Evolutionary conservation across 139 green algal genomes (phyloP).

Genomic region (Choricystis sp.): DNA sequence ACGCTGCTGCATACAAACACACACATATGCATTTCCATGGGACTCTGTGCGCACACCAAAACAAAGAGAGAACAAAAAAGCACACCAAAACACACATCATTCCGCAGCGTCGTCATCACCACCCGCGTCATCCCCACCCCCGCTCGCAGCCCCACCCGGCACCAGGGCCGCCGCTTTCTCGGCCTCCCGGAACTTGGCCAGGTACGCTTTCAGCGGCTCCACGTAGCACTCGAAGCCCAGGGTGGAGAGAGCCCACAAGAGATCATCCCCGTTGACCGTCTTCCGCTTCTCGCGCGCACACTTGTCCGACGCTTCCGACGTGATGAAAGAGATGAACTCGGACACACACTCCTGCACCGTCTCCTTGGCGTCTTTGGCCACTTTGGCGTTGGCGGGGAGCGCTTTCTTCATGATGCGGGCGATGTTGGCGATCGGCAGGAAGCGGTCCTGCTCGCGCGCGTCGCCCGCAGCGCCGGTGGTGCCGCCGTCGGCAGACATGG

Average conservation of each 20-base stretch:
- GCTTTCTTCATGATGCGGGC: conserved; percentile 97
- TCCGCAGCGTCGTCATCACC: background rate
- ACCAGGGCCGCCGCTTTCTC: conserved; percentile 7
- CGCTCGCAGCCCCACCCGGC: background rate
- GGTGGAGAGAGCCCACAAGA: conserved; percentile 94
- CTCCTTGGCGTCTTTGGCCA: conserved; percentile 99
- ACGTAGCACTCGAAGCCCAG: conserved; percentile 96
- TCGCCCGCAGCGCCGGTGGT: background rate
- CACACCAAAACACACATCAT: background rate
- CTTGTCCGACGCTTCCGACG: conserved; percentile 97
- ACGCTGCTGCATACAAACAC: too few species aligned
- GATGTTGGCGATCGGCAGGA: conserved; percentile 98
- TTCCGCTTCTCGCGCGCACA: conserved; percentile 97
- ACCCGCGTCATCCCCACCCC: background rate
- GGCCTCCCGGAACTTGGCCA: conserved; percentile 87
- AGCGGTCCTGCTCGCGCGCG: conserved; percentile 75
- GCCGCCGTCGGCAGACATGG: too few species aligned
- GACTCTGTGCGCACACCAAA: too few species aligned
- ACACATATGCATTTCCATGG: too few species aligned
- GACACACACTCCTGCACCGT: conserved; percentile 97
- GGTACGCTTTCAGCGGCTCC: conserved; percentile 88
- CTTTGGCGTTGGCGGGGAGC: conserved; percentile 81
- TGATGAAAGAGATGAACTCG: conserved; percentile 99
- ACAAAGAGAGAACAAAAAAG: background rate
- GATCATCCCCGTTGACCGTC: conserved; percentile 97